phyloP scores from a whole-genome alignment of 2,329 filamentous ascomycete genomes.

The Leptographium lundbergii region DNA sequence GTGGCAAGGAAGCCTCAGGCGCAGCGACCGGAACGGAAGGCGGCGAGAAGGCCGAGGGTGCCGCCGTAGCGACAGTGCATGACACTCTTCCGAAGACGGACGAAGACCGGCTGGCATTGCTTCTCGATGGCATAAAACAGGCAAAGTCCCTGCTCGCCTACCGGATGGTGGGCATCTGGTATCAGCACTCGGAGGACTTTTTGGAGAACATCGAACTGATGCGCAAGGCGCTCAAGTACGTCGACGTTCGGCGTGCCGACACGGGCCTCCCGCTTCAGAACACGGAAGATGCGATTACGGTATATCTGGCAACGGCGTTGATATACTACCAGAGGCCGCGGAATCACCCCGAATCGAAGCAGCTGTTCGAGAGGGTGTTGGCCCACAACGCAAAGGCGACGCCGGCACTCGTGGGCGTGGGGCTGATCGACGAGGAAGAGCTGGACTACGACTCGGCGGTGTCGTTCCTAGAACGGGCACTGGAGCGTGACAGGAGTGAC shows the following conservation, averaged over 20 bases:
- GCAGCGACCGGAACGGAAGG: slow-evolving; percentile 23
- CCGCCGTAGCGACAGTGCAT: slow-evolving; percentile 13
- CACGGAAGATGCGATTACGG: slow-evolving; percentile 59
- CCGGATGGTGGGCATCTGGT: slow-evolving; percentile 72
- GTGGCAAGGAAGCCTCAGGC: background rate
- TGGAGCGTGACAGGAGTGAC: slow-evolving; percentile 61
- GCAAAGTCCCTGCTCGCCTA: slow-evolving; percentile 68
- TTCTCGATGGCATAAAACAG: slow-evolving; percentile 59
- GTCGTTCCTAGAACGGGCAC: slow-evolving; percentile 64
- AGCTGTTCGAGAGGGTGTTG: slow-evolving; percentile 74
- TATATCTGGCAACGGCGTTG: slow-evolving; percentile 72
- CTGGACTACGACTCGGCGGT: slow-evolving; percentile 76
- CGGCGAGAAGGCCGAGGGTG: slow-evolving; percentile 25
- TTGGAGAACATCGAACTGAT: slow-evolving; percentile 69
- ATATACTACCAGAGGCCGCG: slow-evolving; percentile 84
- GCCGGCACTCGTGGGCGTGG: slow-evolving; percentile 74
- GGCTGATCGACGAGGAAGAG: slow-evolving; percentile 85
- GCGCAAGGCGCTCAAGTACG: slow-evolving; percentile 55
- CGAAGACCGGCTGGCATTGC: slow-evolving; percentile 69
- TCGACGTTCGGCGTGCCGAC: slow-evolving; percentile 47
- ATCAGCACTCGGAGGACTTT: slow-evolving; percentile 73
- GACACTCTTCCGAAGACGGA: slow-evolving; percentile 44
- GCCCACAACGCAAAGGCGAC: slow-evolving; percentile 64
- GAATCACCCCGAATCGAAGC: slow-evolving; percentile 77
- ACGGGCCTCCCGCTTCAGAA: slow-evolving; percentile 59